A percentile compares a stretch with the other conserved stretches of the same genome.
Evolutionary conservation across 2,329 filamentous ascomycete genomes (phyloP).

Genomic region (Clonostachys rosea): DNA sequence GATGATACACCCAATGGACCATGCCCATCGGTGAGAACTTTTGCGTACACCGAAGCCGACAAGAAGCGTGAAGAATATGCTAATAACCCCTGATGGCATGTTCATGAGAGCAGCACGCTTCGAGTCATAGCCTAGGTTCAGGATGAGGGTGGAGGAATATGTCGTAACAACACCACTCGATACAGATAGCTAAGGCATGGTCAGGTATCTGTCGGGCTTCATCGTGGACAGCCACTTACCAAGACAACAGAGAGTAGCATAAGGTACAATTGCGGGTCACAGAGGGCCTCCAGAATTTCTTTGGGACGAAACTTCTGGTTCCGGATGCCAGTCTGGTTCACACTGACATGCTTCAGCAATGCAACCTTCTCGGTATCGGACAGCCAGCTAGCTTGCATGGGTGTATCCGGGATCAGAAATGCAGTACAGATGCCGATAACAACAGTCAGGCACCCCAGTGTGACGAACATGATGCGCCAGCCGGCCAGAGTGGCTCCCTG

Average conservation of each 20-base stretch:
- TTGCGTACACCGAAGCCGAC: conserved; percentile 41
- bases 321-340: conserved; percentile 54
- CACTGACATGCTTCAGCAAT: conserved; percentile 46
- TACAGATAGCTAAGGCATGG: conserved; percentile 30
- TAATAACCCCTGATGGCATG: conserved; percentile 47
- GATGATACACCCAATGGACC: conserved; percentile 41
- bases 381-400: conserved; percentile 39
- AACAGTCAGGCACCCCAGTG: conserved; percentile 50
- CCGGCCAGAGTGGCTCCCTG: conserved; percentile 52
- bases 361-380: conserved; percentile 41
- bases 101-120: conserved; percentile 46
- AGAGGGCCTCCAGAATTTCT: conserved; percentile 46
- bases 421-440: conserved; percentile 22
- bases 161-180: conserved; percentile 48
- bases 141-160: conserved; percentile 49
- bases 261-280: conserved; percentile 47
- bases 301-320: conserved; percentile 46
- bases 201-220: background rate
- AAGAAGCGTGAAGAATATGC: conserved; percentile 44
- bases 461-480: conserved; percentile 68
- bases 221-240: conserved; percentile 19
- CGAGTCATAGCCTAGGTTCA: conserved; percentile 36
- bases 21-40: conserved; percentile 43
- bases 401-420: conserved; percentile 31
- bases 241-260: conserved; percentile 41